Evolutionary conservation across 352 stramenopile species (phyloP), one percentile per base, ranked within the genome.

Genomic region (Globisporangium heterothallicum): DNA sequence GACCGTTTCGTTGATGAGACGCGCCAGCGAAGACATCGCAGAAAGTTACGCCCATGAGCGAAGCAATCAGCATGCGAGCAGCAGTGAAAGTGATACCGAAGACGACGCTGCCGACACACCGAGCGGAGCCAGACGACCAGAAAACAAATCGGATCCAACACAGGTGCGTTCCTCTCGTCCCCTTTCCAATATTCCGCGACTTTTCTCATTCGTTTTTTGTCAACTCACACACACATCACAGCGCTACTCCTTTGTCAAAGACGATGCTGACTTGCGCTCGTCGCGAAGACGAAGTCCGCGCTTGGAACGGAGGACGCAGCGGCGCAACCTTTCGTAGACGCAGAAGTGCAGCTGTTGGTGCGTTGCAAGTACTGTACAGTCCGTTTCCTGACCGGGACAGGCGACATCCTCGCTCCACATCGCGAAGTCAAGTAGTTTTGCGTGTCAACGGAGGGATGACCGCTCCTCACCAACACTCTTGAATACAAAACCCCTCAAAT

Each of bases 1-100:
- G 49, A 63, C 56, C 12, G 56, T 63, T 19, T 52, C 41, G 42
- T 24, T 63, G 18, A 27, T 63, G 34, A 29, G 49, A 18, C 42
- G n/a, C 25, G 56, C 48, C 9, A 53, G 18, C 4, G 45, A 32
- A 2, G 7, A 49, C 6, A 43, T 48, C 13, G 43, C 53, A n/a
- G 21, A 13, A 2, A 36, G 19, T n/a, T n/a, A n/a, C n/a, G n/a
- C n/a, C n/a, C n/a, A n/a, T n/a, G n/a, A n/a, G n/a, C n/a, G n/a
- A 5, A 43, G 35, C 18, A 57, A 30, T 24, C 32, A 38, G 32
- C 32, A 4, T 38, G 3, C n/a, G 32, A 38, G 32, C 32, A 38
- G 32, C 32, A 16, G 32, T 5, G 32, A 38, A 16, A 38, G 32
- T 8, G 32, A 38, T 2, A 38, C 4, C 8, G 32, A n/a, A 6